Evolutionary conservation across 75 land plant species (phyloP).

Genomic region (Larix kaempferi): DNA sequence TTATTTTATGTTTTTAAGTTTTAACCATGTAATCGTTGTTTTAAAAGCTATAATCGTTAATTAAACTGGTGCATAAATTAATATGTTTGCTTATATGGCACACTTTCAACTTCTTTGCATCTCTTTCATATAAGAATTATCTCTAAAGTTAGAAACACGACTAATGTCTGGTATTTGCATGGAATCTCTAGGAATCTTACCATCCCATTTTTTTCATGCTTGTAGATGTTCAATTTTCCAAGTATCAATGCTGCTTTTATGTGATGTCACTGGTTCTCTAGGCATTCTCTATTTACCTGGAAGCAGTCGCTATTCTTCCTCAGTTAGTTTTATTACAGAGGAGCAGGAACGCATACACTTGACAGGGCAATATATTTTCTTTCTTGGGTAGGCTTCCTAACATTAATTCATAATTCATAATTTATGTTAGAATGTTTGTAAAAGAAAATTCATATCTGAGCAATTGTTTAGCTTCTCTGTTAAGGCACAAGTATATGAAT

Average conservation of each 20-base stretch:
- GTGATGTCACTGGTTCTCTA: conserved; percentile 52
- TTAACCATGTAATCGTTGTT: background rate
- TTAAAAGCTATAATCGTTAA: background rate
- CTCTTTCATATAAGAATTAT: background rate
- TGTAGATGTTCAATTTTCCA: background rate
- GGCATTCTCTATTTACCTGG: conserved; percentile 94
- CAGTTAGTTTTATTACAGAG: conserved; percentile 88
- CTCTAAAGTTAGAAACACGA: background rate
- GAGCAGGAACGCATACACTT: conserved; percentile 85
- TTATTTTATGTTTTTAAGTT: background rate
- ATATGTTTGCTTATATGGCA: background rate
- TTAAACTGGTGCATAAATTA: background rate
- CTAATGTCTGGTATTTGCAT: background rate
- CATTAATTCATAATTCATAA: background rate
- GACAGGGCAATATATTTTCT: conserved; percentile 91
- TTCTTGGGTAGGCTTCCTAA: conserved; percentile 63
- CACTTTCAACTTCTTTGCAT: background rate
- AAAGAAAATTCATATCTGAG: background rate
- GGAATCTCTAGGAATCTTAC: background rate
- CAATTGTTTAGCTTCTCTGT: too few species aligned
- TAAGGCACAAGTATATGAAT: background rate
- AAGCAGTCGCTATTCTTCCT: conserved; percentile 95
- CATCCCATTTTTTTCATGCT: background rate
- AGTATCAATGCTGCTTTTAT: background rate
- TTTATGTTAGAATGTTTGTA: background rate